Percentiles rank a stretch among this genome's conserved stretches.
Evolutionary conservation across 345 rosid genomes (phyloP).

Genomic region (Sonneratia caseolaris): DNA sequence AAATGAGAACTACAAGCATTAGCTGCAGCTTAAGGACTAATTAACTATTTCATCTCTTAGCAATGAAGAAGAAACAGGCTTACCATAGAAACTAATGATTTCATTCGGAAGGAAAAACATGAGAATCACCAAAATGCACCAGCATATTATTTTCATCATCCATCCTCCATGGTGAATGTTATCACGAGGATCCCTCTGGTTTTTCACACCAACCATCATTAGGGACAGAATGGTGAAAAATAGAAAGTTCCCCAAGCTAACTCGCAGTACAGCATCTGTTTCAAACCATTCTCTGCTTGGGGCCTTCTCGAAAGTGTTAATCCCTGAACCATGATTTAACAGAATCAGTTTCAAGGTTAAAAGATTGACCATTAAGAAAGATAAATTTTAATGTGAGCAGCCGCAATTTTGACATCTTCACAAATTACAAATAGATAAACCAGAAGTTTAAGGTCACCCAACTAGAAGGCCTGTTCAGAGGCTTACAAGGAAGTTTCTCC

Average conservation of each 20-base stretch:
- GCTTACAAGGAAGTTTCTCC: conserved; percentile 97
- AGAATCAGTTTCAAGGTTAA: not conserved
- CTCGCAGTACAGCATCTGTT: conserved; percentile 93
- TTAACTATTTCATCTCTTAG: not conserved
- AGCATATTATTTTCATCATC: conserved; percentile 88
- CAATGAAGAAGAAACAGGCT: conserved; percentile 1
- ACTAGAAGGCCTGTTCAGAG: not conserved
- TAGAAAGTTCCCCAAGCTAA: conserved; percentile 90
- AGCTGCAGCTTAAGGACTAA: not conserved
- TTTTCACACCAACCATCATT: conserved; percentile 88
- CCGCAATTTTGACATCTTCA: not conserved
- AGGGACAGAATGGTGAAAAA: conserved; percentile 72
- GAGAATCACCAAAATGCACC: conserved; percentile 81
- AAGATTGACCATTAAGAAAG: not conserved
- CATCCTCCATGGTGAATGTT: conserved; percentile 96
- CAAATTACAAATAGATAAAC: not conserved
- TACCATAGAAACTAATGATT: conserved; percentile 81
- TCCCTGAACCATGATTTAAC: conserved; percentile 45
- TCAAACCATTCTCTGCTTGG: conserved; percentile 96
- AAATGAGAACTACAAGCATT: not conserved
- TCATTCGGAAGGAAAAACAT: conserved; percentile 97
- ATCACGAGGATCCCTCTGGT: conserved; percentile 94
- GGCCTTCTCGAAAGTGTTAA: conserved; percentile 77
- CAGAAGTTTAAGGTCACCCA: not conserved
- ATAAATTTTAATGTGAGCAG: not conserved